Evolutionary conservation across 176 grass and related monocot species (phyloP).

Genomic region (Bromus sterilis): DNA sequence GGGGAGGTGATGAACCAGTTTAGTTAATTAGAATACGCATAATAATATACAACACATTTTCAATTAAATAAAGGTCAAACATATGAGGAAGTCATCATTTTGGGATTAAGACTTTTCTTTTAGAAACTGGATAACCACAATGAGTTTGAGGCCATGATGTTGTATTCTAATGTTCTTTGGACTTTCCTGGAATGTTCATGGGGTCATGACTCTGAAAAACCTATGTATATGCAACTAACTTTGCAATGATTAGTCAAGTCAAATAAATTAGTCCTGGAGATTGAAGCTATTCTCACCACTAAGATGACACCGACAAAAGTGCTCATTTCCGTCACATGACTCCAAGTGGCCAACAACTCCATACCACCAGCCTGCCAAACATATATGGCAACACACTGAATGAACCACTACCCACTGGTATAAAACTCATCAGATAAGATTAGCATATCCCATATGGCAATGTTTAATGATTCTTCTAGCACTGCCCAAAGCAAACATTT

Average conservation of each 20-base stretch:
- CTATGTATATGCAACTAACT: conserved; percentile 12
- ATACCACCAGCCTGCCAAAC: conserved; percentile 97
- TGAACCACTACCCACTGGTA: conserved; percentile 27
- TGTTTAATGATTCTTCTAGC: conserved; percentile 12
- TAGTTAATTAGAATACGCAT: background rate
- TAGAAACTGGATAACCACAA: background rate
- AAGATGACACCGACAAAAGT: conserved; percentile 69
- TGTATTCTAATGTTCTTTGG: conserved; percentile 31
- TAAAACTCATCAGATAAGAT: conserved; percentile 39
- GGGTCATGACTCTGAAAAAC: conserved; percentile 20
- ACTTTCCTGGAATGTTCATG: conserved; percentile 32
- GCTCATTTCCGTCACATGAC: conserved; percentile 77
- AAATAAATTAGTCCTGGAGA: conserved; percentile 12
- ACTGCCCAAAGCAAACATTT: conserved; percentile 5
- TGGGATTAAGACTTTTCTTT: background rate
- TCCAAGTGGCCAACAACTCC: conserved; percentile 90
- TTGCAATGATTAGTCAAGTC: conserved; percentile 39
- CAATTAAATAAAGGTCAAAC: conserved; percentile 31
- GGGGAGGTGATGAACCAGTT: background rate
- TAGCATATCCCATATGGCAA: conserved; percentile 31
- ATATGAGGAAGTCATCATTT: conserved; percentile 2
- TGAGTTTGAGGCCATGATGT: conserved; percentile 9
- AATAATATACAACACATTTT: background rate
- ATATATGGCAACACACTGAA: conserved; percentile 27
- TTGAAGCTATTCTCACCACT: conserved; percentile 70